phyloP scores from a whole-genome alignment of 2,329 filamentous ascomycete species.

The Nothophoma quercina region DNA sequence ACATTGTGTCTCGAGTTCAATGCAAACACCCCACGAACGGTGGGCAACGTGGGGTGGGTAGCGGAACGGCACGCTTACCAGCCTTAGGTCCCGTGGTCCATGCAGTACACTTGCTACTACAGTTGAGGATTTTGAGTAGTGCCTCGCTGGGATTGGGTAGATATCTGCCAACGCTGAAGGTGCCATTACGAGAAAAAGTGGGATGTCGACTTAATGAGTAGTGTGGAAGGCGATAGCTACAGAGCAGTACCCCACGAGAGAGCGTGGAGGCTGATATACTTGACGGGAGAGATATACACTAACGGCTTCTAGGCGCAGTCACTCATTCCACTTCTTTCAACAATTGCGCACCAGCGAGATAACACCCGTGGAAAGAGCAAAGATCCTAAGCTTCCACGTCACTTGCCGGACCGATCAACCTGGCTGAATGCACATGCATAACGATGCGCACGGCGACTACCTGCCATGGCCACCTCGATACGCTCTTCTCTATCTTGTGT shows the following conservation, averaged over 20 bases:
- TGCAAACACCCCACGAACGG: constrained; percentile 43
- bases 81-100: constrained; percentile 53
- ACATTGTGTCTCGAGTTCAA: constrained; percentile 22
- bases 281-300: constrained; percentile 38
- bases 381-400: constrained; percentile 44
- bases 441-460: constrained; percentile 39
- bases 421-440: constrained; percentile 46
- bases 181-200: constrained; percentile 49
- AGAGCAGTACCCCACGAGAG: constrained; percentile 46
- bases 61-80: constrained; percentile 49
- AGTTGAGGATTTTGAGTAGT: constrained; percentile 47
- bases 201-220: constrained; percentile 27
- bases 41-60: constrained; percentile 43
- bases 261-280: constrained; percentile 50
- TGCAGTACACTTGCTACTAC: constrained; percentile 52
- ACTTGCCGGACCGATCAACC: constrained; percentile 50
- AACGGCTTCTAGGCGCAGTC: constrained; percentile 36
- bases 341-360: constrained; percentile 49
- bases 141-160: constrained; percentile 49
- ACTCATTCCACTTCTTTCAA: constrained; percentile 30
- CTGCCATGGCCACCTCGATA: constrained; percentile 42
- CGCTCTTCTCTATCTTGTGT: constrained; percentile 46
- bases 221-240: constrained; percentile 37
- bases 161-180: constrained; percentile 51
- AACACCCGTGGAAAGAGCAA: constrained; percentile 42